Evolutionary conservation across 2,329 filamentous ascomycete genomes (phyloP).

Genomic region (Stagonosporopsis cucurbitacearum): DNA sequence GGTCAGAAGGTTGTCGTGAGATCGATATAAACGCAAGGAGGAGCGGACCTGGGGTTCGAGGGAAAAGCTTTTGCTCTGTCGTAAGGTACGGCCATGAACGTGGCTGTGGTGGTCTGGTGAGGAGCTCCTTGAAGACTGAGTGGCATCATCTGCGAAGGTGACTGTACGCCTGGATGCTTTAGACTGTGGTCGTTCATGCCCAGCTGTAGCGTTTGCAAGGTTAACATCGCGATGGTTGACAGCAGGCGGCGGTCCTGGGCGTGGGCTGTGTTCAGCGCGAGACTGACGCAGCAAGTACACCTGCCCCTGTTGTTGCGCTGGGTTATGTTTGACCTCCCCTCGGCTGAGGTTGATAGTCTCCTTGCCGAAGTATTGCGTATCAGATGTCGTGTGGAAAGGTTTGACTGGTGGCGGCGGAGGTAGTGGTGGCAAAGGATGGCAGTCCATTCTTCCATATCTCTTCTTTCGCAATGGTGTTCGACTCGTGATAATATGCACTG

Average conservation of each 20-base stretch:
- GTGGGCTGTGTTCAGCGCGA: background rate
- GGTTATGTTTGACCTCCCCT: background rate
- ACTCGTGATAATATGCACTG: background rate
- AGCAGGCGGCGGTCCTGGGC: background rate
- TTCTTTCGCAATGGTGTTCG: conserved; percentile 2
- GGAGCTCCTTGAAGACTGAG: conserved; percentile 7
- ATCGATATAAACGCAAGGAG: conserved; percentile 5
- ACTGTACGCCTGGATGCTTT: background rate
- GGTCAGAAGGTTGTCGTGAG: conserved; percentile 7
- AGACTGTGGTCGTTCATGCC: conserved; percentile 5
- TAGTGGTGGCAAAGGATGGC: conserved; percentile 21
- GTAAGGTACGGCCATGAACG: background rate
- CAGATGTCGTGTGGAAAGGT: background rate
- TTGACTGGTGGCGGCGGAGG: conserved; percentile 9
- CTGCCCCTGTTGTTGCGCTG: background rate
- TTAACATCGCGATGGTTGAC: background rate
- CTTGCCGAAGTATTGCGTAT: background rate
- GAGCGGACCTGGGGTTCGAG: conserved; percentile 1
- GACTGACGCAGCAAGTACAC: background rate
- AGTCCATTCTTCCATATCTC: conserved; percentile 1
- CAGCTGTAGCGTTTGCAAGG: background rate
- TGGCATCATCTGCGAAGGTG: conserved; percentile 6
- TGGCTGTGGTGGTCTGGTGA: conserved; percentile 2
- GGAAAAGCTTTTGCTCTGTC: conserved; percentile 2
- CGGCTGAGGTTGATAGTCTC: conserved; percentile 6